These are phyloP conservation scores for Dryas drummondii DNA, from an alignment of 306 rosid genomes.

Conservation along the genomic window DNA sequence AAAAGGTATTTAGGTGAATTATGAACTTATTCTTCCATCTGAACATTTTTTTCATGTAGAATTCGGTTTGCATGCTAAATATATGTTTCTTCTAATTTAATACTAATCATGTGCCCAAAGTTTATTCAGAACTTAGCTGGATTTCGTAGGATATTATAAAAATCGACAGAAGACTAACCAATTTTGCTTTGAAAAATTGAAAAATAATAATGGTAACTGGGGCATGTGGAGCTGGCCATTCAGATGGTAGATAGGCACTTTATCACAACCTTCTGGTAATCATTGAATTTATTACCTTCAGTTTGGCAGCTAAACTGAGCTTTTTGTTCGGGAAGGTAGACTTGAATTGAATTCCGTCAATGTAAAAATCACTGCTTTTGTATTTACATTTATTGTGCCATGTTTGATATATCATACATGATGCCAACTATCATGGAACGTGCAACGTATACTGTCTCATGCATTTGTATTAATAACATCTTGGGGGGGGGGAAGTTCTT, in stretches of 20 bases:
- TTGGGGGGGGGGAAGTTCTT: no score
- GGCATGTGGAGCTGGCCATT: conserved; percentile 10
- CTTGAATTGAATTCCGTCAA: background rate
- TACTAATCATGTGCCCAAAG: background rate
- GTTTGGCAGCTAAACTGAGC: background rate
- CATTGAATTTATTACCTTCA: conserved; percentile 7
- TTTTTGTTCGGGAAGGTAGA: background rate
- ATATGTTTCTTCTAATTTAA: background rate
- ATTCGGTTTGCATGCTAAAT: background rate
- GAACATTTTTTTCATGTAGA: background rate
- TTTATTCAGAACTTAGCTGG: conserved; percentile 8
- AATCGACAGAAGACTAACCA: background rate
- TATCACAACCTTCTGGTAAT: background rate
- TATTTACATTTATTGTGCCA: background rate
- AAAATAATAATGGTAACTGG: background rate
- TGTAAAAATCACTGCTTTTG: conserved; percentile 5
- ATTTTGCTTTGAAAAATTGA: background rate
- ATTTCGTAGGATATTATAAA: background rate
- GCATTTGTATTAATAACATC: background rate
- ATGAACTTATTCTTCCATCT: background rate
- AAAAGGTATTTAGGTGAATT: background rate
- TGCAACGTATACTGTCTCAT: no score
- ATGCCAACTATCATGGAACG: background rate
- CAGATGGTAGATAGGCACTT: background rate
- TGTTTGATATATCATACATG: background rate